Percentiles rank a stretch among this genome's conserved stretches.
Evolutionary conservation across 805 yeast genomes (phyloP).

Genomic region (Ogataea pini): DNA sequence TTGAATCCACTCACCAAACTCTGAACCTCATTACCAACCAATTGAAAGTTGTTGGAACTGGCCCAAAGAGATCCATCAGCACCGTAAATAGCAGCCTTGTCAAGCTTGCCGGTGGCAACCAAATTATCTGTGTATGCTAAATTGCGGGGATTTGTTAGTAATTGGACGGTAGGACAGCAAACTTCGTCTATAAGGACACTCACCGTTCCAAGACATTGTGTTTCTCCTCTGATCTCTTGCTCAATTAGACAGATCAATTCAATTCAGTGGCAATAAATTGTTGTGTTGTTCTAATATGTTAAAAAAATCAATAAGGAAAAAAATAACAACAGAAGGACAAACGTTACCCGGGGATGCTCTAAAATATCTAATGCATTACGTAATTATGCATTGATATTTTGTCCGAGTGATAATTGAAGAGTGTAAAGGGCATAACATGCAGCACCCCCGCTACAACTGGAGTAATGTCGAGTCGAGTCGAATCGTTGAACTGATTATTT

Average conservation of each 20-base stretch:
- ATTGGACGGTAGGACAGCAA: background rate
- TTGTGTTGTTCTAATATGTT: background rate
- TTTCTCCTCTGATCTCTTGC: background rate
- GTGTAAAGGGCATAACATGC: no score
- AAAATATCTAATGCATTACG: no score
- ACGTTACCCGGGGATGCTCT: constrained; percentile 3
- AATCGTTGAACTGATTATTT: no score
- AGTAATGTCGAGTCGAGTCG: no score
- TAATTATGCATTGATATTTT: no score
- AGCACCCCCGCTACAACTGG: no score
- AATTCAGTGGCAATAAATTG: background rate
- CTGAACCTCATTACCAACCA: constrained; percentile 68
- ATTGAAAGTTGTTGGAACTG: constrained; percentile 62
- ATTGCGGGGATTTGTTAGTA: constrained; percentile 9
- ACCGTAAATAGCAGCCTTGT: constrained; percentile 90
- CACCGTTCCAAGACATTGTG: constrained; percentile 39
- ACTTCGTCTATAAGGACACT: constrained; percentile 10
- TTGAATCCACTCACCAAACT: constrained; percentile 78
- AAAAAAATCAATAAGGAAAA: background rate
- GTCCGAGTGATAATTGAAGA: background rate
- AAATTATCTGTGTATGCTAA: constrained; percentile 94
- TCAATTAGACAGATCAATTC: background rate
- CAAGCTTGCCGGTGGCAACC: constrained; percentile 82
- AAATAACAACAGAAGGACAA: background rate
- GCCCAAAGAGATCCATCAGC: constrained; percentile 98